Evolutionary conservation across 148 eudicot genomes (phyloP).

Genomic region (Camellia granthamiana): DNA sequence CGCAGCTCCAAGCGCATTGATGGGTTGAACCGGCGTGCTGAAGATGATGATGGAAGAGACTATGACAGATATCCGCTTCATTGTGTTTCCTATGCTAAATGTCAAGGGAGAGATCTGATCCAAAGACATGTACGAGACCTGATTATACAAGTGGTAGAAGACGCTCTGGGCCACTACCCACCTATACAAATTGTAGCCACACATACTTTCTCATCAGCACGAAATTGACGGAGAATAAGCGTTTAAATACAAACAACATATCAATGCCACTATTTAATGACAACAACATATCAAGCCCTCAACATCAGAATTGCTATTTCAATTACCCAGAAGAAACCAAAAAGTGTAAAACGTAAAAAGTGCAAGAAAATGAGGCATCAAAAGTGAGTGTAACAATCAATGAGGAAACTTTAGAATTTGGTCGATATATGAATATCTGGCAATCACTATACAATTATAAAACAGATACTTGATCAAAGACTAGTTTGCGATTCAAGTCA

Average conservation of each 20-base stretch:
- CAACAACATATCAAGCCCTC: neutral
- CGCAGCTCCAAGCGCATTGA: constrained; percentile 68
- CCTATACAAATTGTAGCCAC: constrained; percentile 31
- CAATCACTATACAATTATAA: neutral
- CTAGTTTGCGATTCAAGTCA: neutral
- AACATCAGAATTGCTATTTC: neutral
- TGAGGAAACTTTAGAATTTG: neutral
- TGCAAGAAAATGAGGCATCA: neutral
- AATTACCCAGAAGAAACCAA: neutral
- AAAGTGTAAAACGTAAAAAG: neutral
- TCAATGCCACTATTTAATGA: neutral
- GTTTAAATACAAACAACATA: neutral
- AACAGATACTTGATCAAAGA: neutral
- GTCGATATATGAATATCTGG: neutral
- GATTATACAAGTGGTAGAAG: constrained; percentile 70
- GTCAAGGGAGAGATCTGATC: constrained; percentile 72
- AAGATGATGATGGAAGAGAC: constrained; percentile 70
- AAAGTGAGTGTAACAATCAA: neutral
- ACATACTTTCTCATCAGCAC: constrained; percentile 16
- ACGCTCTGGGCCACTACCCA: constrained; percentile 79
- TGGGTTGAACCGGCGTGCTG: constrained; percentile 54
- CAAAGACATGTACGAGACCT: constrained; percentile 72
- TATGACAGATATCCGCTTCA: constrained; percentile 68
- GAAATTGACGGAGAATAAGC: neutral
- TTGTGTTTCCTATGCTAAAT: constrained; percentile 69